phyloP scores from a whole-genome alignment of 2,329 filamentous ascomycete species.

The Alternaria sp. region DNA sequence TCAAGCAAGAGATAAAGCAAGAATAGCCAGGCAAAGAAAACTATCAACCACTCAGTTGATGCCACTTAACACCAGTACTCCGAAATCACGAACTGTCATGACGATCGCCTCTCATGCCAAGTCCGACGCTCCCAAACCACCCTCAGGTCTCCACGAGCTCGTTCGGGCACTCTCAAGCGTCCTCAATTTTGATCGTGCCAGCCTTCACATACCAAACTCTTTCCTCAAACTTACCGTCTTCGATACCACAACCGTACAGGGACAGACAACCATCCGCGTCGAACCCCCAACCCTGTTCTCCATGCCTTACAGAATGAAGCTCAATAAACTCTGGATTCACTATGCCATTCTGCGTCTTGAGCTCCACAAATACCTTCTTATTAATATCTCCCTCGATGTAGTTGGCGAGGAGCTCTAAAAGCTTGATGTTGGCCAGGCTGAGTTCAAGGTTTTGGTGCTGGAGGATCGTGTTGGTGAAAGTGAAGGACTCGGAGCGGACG shows the following conservation, averaged over 20 bases:
- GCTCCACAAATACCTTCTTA: background rate
- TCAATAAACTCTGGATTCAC: background rate
- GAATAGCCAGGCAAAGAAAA: background rate
- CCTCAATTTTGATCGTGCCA: background rate
- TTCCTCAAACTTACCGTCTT: background rate
- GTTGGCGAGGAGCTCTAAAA: background rate
- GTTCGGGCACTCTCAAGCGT: background rate
- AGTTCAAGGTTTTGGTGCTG: background rate
- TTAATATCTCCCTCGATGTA: no score
- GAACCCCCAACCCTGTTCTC: background rate
- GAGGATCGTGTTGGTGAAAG: background rate
- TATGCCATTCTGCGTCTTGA: background rate
- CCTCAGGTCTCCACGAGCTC: background rate
- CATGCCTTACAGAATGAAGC: background rate
- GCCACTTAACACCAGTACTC: background rate
- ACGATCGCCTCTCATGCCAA: background rate
- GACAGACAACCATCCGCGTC: slow-evolving; percentile 5
- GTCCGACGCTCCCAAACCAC: background rate
- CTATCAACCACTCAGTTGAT: background rate
- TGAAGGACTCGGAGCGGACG: background rate
- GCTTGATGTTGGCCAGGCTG: background rate
- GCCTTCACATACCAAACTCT: slow-evolving; percentile 2
- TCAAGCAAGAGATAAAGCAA: background rate
- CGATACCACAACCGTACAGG: background rate
- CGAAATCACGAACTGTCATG: background rate